phyloP scores from a whole-genome alignment of 2,329 filamentous ascomycete genomes.

The Fonsecaea pedrosoi region DNA sequence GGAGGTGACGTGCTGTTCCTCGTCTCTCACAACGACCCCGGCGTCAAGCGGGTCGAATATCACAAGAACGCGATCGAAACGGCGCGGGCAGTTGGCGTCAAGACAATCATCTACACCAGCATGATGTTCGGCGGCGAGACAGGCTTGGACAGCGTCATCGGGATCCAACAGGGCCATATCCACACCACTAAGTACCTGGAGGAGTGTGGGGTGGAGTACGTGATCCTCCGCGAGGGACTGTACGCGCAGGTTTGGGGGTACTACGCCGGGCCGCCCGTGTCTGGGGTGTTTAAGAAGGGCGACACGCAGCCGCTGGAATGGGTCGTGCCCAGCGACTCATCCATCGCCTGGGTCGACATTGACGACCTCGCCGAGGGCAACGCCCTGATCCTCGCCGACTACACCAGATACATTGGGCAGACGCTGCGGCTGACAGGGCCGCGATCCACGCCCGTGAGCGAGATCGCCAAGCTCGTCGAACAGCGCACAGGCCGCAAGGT shows the following conservation, averaged over 20 bases:
- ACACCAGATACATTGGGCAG: not conserved
- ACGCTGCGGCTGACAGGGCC: slow-evolving; percentile 10
- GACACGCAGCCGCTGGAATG: slow-evolving; percentile 1
- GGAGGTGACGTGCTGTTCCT: slow-evolving; percentile 15
- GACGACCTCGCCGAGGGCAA: slow-evolving; percentile 17
- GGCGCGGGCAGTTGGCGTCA: slow-evolving; percentile 2
- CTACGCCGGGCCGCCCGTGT: not conserved
- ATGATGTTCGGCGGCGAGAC: slow-evolving; percentile 20
- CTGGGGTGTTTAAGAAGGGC: slow-evolving; percentile 8
- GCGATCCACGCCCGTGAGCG: slow-evolving; percentile 6
- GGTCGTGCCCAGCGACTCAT: slow-evolving; percentile 10
- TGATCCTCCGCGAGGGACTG: slow-evolving; percentile 12
- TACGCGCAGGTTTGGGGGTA: slow-evolving; percentile 8
- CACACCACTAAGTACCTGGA: slow-evolving; percentile 2
- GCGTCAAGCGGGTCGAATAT: slow-evolving; percentile 7
- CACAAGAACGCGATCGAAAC: slow-evolving; percentile 14
- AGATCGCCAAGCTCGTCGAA: slow-evolving; percentile 13
- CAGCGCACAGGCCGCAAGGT: not conserved
- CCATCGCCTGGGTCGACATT: slow-evolving; percentile 16
- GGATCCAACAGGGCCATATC: slow-evolving; percentile 18
- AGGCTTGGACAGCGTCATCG: slow-evolving; percentile 13
- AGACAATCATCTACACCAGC: slow-evolving; percentile 13
- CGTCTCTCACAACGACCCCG: slow-evolving; percentile 12
- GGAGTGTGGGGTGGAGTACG: slow-evolving; percentile 9
- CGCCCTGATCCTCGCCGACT: slow-evolving; percentile 6